Evolutionary conservation across 2,329 filamentous ascomycete species (phyloP).

Genomic region (Dryadomyces quercivorus): DNA sequence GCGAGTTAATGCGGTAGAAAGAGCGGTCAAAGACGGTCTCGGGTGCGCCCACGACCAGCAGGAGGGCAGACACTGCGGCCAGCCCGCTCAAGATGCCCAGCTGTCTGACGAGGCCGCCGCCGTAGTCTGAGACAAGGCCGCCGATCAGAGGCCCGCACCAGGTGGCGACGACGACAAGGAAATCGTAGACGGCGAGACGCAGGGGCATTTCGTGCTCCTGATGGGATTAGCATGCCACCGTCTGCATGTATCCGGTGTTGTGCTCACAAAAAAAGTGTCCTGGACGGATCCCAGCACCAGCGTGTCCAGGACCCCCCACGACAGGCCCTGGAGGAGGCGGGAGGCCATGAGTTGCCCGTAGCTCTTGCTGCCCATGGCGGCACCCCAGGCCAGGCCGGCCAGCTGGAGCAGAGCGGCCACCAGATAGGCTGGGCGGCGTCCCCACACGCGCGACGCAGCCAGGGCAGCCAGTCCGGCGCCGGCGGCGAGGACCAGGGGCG

Average conservation of each 20-base stretch:
- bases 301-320: constrained; percentile 47
- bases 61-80: constrained; percentile 31
- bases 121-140: constrained; percentile 31
- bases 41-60: constrained; percentile 34
- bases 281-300: constrained; percentile 39
- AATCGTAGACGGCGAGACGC: constrained; percentile 32
- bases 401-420: constrained; percentile 32
- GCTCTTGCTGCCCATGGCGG: constrained; percentile 16
- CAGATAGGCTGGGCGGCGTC: constrained; percentile 42
- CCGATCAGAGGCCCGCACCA: constrained; percentile 44
- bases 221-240: too few relatives aligned
- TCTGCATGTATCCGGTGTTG: too few relatives aligned
- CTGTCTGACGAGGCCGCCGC: constrained; percentile 30
- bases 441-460: constrained; percentile 31
- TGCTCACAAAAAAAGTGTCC: constrained; percentile 43
- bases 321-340: constrained; percentile 41
- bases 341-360: constrained; percentile 37
- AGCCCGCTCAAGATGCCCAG: constrained; percentile 40
- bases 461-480: constrained; percentile 30
- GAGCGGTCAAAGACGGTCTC: constrained; percentile 40
- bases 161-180: constrained; percentile 31
- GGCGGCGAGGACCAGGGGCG: constrained; percentile 38
- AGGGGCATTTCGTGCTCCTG: constrained; percentile 40
- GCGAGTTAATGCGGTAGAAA: constrained; percentile 14
- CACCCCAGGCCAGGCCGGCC: constrained; percentile 36